Evolutionary conservation across 2,329 filamentous ascomycete genomes (phyloP).

Genomic region (Elsinoe ampelina): DNA sequence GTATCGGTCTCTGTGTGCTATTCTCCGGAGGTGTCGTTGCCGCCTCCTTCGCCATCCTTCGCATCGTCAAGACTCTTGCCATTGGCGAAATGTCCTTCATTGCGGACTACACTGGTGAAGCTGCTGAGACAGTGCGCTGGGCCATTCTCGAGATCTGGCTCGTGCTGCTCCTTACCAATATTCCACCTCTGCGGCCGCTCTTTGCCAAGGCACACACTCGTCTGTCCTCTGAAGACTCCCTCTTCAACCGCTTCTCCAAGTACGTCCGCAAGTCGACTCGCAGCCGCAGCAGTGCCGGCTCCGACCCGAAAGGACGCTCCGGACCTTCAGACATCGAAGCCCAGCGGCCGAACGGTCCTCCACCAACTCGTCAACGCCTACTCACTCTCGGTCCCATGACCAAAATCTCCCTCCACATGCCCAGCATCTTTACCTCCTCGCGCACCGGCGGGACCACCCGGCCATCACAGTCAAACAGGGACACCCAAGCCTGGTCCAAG

Average conservation of each 20-base stretch:
- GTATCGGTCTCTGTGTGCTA: not conserved
- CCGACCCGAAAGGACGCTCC: not conserved
- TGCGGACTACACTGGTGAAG: not conserved
- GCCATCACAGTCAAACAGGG: not conserved
- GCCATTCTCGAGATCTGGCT: slow-evolving; percentile 5
- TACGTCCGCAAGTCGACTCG: slow-evolving; percentile 4
- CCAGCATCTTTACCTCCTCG: not conserved
- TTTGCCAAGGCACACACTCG: not conserved
- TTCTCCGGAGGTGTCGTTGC: not conserved
- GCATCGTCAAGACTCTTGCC: not conserved
- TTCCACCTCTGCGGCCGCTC: not conserved
- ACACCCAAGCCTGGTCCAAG: slow-evolving; percentile 9
- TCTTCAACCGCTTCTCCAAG: not conserved
- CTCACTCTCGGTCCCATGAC: slow-evolving; percentile 8
- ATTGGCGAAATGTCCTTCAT: not conserved
- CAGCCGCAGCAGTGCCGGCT: not conserved
- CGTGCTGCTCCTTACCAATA: slow-evolving; percentile 1
- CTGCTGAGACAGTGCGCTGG: slow-evolving; percentile 1
- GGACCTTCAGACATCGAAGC: not conserved
- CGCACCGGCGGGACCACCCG: not conserved
- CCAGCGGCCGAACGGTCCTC: not conserved
- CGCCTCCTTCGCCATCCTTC: not conserved
- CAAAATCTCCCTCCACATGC: slow-evolving; percentile 2
- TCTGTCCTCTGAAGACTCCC: not conserved
- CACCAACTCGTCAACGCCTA: not conserved